Base-by-base conservation (phyloP, 1,284 basidiomycete species). In the Taiwanofungus camphoratus region DNA sequence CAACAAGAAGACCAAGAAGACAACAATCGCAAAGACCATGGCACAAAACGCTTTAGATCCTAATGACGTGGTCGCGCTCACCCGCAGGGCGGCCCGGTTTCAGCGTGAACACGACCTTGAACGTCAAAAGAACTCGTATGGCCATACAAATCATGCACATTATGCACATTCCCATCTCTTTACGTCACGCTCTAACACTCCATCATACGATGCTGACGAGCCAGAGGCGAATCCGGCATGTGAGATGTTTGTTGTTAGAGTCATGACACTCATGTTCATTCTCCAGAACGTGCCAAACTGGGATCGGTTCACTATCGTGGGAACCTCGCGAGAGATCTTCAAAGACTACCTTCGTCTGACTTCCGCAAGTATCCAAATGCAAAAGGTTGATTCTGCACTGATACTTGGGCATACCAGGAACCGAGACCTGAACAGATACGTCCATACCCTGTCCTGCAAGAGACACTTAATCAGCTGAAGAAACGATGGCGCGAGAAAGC, bases 341-440 rank as follows among this genome's bases (percentile, higher is more conserved):
- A 99, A 99, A 69, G 87, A 92, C 47, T 99, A 98, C 64, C 71
- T 99, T 20, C 84, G 96, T 27, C 70, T 99, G 46, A 99, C 96
- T 37, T 90, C 91, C 50, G 92, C 92, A 58, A 57, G 84, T 66
- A 8, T 31, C 31, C 35, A 9, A 19, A 21, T 23, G 29, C 15
- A n/a, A n/a, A n/a, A n/a, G n/a, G 18, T 39, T 41, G 20, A 9
- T 16, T 18, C 33, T 32, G n/a, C 35, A 41, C 24, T 36, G 32
- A 37, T 52, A 43, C 16, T 44, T 9, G 19, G 16, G 5, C 37
- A 41, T 23, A 39, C 39, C 22, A 93, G 87, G 93, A 96, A 68
- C 95, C 95, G 3, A 93, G 90, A 66, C 92, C 94, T 36, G 87
- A 91, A 58, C 87, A 88, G 56, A 95, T 99, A 48, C 85, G 96